phyloP scores from a whole-genome alignment of 495 filamentous ascomycete species.

The Hypoxylon trugodes region DNA sequence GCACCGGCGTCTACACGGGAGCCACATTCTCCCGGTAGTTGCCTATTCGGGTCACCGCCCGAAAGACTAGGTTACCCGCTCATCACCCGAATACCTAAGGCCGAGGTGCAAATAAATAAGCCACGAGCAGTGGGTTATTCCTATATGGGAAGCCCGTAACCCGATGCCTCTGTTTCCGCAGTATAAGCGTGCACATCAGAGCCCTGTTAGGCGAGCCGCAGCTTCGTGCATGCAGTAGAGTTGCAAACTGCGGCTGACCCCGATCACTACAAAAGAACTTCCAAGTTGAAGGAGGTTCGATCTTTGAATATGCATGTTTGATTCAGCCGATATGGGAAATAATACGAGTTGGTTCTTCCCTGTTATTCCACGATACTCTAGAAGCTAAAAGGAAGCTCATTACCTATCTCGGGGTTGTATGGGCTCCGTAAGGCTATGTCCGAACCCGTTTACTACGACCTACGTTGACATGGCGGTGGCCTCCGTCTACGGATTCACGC shows the following conservation, averaged over 20 bases:
- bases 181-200: slow-evolving; percentile 1
- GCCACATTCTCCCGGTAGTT: slow-evolving; percentile 1
- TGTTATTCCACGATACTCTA: not conserved
- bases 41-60: slow-evolving; percentile 15
- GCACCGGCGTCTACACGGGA: slow-evolving; percentile 5
- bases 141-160: not conserved
- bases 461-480: too few relatives aligned
- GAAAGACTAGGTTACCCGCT: not conserved
- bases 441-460: too few relatives aligned
- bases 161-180: not conserved
- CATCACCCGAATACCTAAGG: not conserved
- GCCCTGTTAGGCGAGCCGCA: slow-evolving; percentile 11
- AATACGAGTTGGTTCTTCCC: not conserved
- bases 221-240: not conserved
- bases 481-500: too few relatives aligned
- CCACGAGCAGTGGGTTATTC: slow-evolving; percentile 7
- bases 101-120: slow-evolving; percentile 6
- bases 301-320: not conserved
- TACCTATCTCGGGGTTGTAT: too few relatives aligned
- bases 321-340: not conserved
- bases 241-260: not conserved
- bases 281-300: not conserved
- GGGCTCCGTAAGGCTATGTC: too few relatives aligned
- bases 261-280: not conserved
- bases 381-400: too few relatives aligned